Conservation (phyloP, 2,329 filamentous ascomycete genomes). For the Diatrype stigma region DNA sequence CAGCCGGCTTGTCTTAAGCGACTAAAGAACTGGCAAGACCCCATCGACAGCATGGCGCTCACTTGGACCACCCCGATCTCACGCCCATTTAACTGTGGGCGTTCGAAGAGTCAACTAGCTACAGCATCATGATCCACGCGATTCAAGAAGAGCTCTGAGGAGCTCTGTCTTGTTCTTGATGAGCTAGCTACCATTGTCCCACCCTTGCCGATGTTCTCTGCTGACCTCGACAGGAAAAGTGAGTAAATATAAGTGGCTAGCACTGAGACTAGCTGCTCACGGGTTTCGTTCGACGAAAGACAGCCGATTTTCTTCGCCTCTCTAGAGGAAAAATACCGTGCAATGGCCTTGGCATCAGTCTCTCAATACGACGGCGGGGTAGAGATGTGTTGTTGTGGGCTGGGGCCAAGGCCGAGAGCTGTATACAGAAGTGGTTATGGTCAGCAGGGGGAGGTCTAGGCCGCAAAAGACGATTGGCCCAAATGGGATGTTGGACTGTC, state of each 20-base stretch:
- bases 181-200: not conserved
- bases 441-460: not conserved
- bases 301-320: not conserved
- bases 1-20: constrained; percentile 9
- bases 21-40: constrained; percentile 1
- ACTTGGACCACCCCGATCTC: not conserved
- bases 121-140: not conserved
- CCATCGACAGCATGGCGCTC: not conserved
- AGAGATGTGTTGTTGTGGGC: not conserved
- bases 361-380: not conserved
- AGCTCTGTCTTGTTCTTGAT: not conserved
- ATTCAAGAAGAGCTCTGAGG: not conserved
- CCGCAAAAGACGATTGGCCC: not conserved
- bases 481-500: not conserved
- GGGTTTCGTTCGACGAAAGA: not conserved
- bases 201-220: not conserved
- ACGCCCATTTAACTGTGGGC: not conserved
- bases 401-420: not conserved
- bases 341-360: not conserved
- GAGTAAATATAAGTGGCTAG: not conserved
- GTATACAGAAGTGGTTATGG: not conserved
- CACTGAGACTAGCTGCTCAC: not conserved
- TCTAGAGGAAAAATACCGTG: not conserved
- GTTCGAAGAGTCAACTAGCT: not conserved
- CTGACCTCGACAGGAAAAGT: not conserved